Base-by-base conservation (phyloP, 176 grass and related monocot species). In the Eragrostis curvula region DNA sequence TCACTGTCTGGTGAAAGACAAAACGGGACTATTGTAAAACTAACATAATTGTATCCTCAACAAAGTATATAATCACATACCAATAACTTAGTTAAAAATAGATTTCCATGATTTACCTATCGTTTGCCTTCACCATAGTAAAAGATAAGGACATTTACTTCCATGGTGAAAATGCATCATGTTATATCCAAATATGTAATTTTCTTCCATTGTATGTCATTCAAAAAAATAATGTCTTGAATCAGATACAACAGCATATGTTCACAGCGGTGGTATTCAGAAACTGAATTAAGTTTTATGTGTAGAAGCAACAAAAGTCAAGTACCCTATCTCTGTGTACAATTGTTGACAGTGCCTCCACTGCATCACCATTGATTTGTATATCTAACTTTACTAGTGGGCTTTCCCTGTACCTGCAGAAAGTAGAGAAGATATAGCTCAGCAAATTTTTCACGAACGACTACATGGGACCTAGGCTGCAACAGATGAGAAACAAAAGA, bases 301-400 rank as follows among this genome's bases (percentile, higher is more conserved):
- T 40, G 13, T 66, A 70, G 36, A 71, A 75, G 58, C 30, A 85
- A 76, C 30, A 42, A 2, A 45, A 73, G 28, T 64, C 14, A 16
- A 71, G 48, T 71, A 98, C 95, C 92, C 93, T 98, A 82, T 98
- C 95, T 79, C 77, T 93, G 79, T 98, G 95, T 32, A 98, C 95
- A 88, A 98, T 98, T 81, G 95, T 98, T 60, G 95, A 87, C 84
- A 98, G 68, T 63, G 95, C 88, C 72, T 98, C 95, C 43, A 98
- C 95, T 93, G 84, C 88, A 77, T 98, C 95, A 71, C 90, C 88
- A 59, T 98, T 98, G 65, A 98, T 98, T 75, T 93, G 92, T 90
- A 98, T 80, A 71, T 98, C 95, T 40, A 98, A 85, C 66, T 98
- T 98, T 87, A 91, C 95, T 70, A 98, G 83, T 16, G 88, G 81